Conservation (phyloP, 2,329 filamentous ascomycete genomes). For the Westerdykella aurantiaca region DNA sequence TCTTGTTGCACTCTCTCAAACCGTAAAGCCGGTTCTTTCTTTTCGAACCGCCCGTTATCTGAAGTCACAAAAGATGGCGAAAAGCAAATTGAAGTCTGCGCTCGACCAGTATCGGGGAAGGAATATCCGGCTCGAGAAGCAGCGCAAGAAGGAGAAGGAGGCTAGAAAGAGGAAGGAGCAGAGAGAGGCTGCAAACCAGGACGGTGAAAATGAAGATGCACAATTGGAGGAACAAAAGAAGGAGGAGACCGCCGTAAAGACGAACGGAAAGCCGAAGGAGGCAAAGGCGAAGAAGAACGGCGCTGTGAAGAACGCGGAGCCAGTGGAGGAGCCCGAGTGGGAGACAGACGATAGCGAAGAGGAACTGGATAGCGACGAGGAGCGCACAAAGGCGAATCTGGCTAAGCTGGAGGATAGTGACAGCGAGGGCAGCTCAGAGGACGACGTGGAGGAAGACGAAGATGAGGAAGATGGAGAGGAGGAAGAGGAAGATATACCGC, state of each 20-base stretch:
- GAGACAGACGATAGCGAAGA: conserved; percentile 39
- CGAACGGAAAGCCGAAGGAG: conserved; percentile 26
- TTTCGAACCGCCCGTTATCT: no score
- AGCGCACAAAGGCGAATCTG: conserved; percentile 33
- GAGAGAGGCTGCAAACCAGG: conserved; percentile 11
- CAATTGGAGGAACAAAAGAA: not conserved
- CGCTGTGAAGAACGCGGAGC: conserved; percentile 23
- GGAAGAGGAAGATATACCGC: conserved; percentile 71
- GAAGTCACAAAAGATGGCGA: conserved; percentile 29
- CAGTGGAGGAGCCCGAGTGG: conserved; percentile 24
- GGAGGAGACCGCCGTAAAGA: conserved; percentile 19
- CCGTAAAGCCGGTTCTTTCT: no score
- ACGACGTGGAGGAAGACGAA: conserved; percentile 29
- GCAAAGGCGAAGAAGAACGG: conserved; percentile 37
- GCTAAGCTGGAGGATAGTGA: conserved; percentile 34
- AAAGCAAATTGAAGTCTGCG: conserved; percentile 53
- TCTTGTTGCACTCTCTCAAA: not conserved
- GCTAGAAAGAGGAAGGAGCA: conserved; percentile 46
- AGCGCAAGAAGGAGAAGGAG: conserved; percentile 60
- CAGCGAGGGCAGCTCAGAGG: conserved; percentile 27
- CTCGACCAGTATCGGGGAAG: conserved; percentile 55
- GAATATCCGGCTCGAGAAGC: conserved; percentile 71
- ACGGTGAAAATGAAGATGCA: conserved; percentile 7
- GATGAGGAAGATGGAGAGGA: conserved; percentile 52
- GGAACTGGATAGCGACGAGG: conserved; percentile 12